Evolutionary conservation across 1,284 basidiomycete species (phyloP), one percentile per base, ranked within the genome.

Genomic region (Pyrrhoderma lamaoense): DNA sequence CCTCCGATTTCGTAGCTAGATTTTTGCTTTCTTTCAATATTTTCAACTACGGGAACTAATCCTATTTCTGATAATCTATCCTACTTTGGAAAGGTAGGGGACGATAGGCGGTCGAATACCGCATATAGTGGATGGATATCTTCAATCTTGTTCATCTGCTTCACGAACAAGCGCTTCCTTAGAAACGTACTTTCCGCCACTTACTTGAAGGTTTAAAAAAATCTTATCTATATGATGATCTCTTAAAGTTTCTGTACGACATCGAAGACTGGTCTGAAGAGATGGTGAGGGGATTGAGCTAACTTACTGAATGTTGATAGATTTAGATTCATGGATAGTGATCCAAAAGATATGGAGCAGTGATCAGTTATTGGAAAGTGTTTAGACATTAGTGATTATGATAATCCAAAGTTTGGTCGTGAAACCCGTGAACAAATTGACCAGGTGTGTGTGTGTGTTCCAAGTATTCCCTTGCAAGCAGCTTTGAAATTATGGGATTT

Each of bases 131-230:
- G 60, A 14, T 47, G 48, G n/a, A 65, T 62, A 11, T 61, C n/a
- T n/a, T n/a, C n/a, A n/a, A n/a, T n/a, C 61, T 45, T 62, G 56
- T 43, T 61, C 56, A 47, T 60, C 43, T 8, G 65, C 63, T 45
- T 48, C 54, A 45, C 52, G 42, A n/a, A 23, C 35, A 21, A 64
- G 56, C 19, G 38, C 48, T 19, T 58, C 56, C 7, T 58, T 56
- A 16, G 49, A 35, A 16, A 61, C 54, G 21, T 56, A 57, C 21
- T 61, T 56, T 40, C 60, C 64, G 45, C 66, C 64, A 18, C 61
- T 65, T 31, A 66, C 62, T 50, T 66, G 65, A 25, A 66, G 52
- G 51, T 66, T n/a, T n/a, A n/a, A 66, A 48, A 64, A 65, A n/a
- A 66, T 64, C 57, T 63, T 61, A 23, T 56, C 50, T 0, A 56